Percentiles rank a stretch among this genome's conserved stretches.
phyloP scores from a whole-genome alignment of 441 rosid species.

The Gossypium gossypioides region DNA sequence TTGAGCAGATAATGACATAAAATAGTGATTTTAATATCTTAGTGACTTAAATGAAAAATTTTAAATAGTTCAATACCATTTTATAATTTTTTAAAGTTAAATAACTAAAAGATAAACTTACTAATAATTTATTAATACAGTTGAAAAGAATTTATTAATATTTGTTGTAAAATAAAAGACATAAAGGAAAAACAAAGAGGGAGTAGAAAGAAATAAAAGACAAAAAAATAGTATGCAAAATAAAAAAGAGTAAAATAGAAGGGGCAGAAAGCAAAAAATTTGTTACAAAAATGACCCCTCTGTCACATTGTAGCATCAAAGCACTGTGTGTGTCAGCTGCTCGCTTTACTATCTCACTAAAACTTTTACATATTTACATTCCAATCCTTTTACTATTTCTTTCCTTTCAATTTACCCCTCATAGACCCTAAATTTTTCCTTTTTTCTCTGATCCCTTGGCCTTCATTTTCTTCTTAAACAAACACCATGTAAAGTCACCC shows the following conservation, averaged over 20 bases:
- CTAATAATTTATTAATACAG: no score
- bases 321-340: conserved; percentile 3
- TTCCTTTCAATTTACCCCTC: neutral
- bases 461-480: neutral
- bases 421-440: neutral
- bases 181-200: neutral
- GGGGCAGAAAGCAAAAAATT: neutral
- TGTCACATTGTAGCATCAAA: neutral
- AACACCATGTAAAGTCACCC: conserved; percentile 1
- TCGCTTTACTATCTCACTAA: neutral
- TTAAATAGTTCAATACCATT: no score
- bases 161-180: neutral
- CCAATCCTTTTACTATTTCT: neutral
- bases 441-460: neutral
- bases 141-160: neutral
- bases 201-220: neutral
- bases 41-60: no score
- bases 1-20: no score
- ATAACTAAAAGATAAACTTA: no score
- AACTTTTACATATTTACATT: neutral
- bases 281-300: neutral
- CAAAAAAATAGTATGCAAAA: neutral
- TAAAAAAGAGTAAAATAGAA: neutral
- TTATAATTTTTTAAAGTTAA: no score
- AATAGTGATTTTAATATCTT: no score